Evolutionary conservation across 2,329 filamentous ascomycete species (phyloP).

Genomic region (Lecanoromycetidae sp.): DNA sequence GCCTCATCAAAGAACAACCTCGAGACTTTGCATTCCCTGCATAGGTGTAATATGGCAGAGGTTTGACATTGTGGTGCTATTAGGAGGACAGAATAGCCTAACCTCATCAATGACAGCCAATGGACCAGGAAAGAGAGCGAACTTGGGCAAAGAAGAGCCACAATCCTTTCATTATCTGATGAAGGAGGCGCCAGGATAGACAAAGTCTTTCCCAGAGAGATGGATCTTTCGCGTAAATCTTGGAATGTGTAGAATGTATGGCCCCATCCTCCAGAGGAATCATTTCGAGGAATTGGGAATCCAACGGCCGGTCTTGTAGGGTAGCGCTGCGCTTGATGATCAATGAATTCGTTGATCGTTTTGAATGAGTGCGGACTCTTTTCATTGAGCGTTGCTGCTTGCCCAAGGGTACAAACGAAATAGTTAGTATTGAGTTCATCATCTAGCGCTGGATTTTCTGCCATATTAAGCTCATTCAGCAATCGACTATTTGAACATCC

Average conservation of each 20-base stretch:
- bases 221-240: slow-evolving; percentile 2
- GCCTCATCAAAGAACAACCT: slow-evolving; percentile 36
- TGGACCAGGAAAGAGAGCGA: slow-evolving; percentile 46
- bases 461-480: no score
- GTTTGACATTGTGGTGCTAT: slow-evolving; percentile 41
- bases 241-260: slow-evolving; percentile 7
- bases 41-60: slow-evolving; percentile 42
- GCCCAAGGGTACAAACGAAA: slow-evolving; percentile 50
- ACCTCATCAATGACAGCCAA: slow-evolving; percentile 47
- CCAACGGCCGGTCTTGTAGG: slow-evolving; percentile 38
- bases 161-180: slow-evolving; percentile 22
- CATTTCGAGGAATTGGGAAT: slow-evolving; percentile 30
- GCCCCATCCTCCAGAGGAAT: background rate
- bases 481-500: no score
- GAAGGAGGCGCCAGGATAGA: background rate
- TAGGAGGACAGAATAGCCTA: slow-evolving; percentile 44
- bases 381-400: slow-evolving; percentile 34
- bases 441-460: background rate
- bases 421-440: slow-evolving; percentile 37
- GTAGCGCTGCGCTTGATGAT: slow-evolving; percentile 32
- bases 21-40: slow-evolving; percentile 32
- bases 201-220: background rate
- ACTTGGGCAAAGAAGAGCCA: slow-evolving; percentile 46
- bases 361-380: slow-evolving; percentile 27
- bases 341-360: slow-evolving; percentile 40